Conservation (phyloP, 306 rosid genomes). For the Pyrus pyrifolia region DNA sequence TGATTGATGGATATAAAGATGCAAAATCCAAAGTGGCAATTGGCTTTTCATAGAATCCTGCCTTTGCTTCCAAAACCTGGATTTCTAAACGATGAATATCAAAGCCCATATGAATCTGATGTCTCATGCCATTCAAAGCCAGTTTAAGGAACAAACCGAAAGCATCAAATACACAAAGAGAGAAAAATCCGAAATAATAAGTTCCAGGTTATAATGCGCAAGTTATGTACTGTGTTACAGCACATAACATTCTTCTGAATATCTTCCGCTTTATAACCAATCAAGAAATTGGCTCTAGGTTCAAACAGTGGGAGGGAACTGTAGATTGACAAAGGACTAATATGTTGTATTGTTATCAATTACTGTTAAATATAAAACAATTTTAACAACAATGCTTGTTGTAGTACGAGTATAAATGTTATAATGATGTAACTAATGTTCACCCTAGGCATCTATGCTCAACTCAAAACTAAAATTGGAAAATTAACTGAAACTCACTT, state of each 20-base stretch:
- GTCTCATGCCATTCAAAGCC: neutral
- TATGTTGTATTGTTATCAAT: neutral
- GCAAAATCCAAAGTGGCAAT: constrained; percentile 98
- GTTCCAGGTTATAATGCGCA: neutral
- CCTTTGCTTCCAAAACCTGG: constrained; percentile 91
- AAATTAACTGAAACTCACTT: neutral
- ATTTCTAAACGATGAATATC: constrained; percentile 9
- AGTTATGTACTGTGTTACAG: neutral
- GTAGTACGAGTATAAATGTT: neutral
- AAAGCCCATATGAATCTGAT: neutral
- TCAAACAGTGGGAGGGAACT: neutral
- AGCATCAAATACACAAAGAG: neutral
- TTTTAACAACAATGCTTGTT: neutral
- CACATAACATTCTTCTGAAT: neutral
- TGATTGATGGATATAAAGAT: constrained; percentile 91
- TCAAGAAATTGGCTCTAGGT: neutral
- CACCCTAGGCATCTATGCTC: neutral
- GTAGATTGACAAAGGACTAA: neutral
- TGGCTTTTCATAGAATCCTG: constrained; percentile 93
- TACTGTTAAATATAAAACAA: neutral
- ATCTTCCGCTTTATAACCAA: neutral
- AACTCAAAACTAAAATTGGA: neutral
- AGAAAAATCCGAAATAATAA: neutral
- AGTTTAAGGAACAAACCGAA: neutral
- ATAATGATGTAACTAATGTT: neutral